Conservation (phyloP, 1,139 yeast species). For the Nadsonia starkeyi-henricii region DNA sequence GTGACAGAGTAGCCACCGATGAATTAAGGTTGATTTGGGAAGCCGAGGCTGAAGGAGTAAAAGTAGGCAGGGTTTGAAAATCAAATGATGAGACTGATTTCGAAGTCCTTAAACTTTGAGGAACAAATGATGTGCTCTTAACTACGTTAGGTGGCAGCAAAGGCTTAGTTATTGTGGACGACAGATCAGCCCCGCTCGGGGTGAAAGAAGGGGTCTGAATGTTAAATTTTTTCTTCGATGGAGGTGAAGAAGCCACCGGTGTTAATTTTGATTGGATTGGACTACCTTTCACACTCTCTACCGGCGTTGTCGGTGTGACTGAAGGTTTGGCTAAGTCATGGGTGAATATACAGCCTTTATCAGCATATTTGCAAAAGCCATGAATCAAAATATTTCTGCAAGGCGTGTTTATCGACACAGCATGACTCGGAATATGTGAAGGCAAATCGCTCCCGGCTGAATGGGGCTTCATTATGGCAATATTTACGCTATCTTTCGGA, state of each 20-base stretch:
- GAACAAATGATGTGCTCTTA: not conserved
- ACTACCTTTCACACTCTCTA: too few relatives aligned
- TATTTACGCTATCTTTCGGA: too few relatives aligned
- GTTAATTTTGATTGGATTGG: too few relatives aligned
- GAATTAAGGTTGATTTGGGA: not conserved
- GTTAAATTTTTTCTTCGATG: not conserved
- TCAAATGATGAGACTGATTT: not conserved
- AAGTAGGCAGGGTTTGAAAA: not conserved
- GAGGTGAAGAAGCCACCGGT: too few relatives aligned
- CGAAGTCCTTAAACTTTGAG: not conserved
- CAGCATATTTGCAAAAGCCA: conserved; percentile 81
- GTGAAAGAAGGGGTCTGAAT: not conserved
- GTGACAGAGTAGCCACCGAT: not conserved
- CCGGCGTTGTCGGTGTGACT: not conserved
- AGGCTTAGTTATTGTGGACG: not conserved
- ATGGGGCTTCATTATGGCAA: too few relatives aligned
- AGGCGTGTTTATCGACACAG: conserved; percentile 28
- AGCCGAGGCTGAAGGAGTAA: not conserved
- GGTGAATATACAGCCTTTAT: conserved; percentile 76
- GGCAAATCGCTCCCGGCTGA: too few relatives aligned
- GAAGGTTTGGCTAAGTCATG: conserved; percentile 30
- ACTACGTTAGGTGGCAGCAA: not conserved
- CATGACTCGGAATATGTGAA: not conserved
- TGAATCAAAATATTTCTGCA: conserved; percentile 77
- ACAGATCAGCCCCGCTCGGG: not conserved